phyloP scores from a whole-genome alignment of 768 basidiomycete species.

The Suillus variegatus region DNA sequence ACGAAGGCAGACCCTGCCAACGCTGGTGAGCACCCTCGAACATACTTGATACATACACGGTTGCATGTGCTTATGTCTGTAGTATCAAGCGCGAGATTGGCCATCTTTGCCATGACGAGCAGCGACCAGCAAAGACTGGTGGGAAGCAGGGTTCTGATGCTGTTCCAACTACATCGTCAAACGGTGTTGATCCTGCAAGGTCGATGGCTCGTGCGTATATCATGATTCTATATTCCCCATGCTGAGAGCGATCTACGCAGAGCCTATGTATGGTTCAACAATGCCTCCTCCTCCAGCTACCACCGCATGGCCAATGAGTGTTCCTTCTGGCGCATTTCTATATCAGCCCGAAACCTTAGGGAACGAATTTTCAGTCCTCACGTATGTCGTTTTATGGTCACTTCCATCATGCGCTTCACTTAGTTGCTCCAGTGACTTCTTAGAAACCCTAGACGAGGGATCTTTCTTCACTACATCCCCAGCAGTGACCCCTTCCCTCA shows the following conservation, averaged over 20 bases:
- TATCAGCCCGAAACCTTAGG: slow-evolving; percentile 76
- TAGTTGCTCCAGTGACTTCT: slow-evolving; percentile 65
- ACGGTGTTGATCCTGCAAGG: slow-evolving; percentile 35
- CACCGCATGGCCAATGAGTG: slow-evolving; percentile 56
- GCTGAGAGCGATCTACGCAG: slow-evolving; percentile 9
- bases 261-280: slow-evolving; percentile 24
- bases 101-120: slow-evolving; percentile 91
- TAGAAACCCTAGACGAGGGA: slow-evolving; percentile 85
- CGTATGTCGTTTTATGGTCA: slow-evolving; percentile 44
- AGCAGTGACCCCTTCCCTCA: slow-evolving; percentile 49
- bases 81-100: slow-evolving; percentile 97
- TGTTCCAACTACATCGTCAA: slow-evolving; percentile 22
- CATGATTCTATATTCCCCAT: neutral
- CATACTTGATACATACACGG: slow-evolving; percentile 14
- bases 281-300: slow-evolving; percentile 30
- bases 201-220: slow-evolving; percentile 25
- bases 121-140: slow-evolving; percentile 47
- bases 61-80: slow-evolving; percentile 14
- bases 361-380: slow-evolving; percentile 81
- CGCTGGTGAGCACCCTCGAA: slow-evolving; percentile 67
- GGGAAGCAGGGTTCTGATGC: slow-evolving; percentile 42
- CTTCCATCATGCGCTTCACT: neutral
- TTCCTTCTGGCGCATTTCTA: slow-evolving; percentile 52
- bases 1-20: slow-evolving; percentile 87
- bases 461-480: slow-evolving; percentile 73